Evolutionary conservation across 768 basidiomycete species (phyloP).

Genomic region (Leccinum olivaceopallidum): DNA sequence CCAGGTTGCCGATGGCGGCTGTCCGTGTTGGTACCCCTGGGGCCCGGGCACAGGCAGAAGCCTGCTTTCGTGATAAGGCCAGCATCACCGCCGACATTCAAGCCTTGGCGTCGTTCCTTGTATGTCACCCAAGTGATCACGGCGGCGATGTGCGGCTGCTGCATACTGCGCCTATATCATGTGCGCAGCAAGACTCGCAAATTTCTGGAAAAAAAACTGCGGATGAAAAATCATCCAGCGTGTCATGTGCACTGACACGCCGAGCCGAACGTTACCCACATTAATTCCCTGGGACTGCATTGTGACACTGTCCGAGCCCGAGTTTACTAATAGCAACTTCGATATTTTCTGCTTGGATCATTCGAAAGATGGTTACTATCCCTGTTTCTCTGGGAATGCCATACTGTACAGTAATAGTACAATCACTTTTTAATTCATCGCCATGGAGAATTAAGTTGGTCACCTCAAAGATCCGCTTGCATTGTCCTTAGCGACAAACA

Average conservation of each 20-base stretch:
- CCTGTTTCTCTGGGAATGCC: neutral
- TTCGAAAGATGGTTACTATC: neutral
- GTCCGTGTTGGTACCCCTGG: neutral
- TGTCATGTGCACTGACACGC: neutral
- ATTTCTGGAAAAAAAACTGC: neutral
- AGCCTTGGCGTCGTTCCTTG: no score
- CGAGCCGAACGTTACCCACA: neutral
- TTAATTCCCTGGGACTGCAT: neutral
- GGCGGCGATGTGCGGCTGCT: neutral
- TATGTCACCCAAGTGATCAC: neutral
- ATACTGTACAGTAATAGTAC: no score
- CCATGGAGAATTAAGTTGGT: neutral
- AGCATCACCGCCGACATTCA: neutral
- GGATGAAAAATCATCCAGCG: neutral
- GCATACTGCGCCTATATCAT: neutral
- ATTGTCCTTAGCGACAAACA: neutral
- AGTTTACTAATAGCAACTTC: neutral
- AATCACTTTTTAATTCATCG: neutral
- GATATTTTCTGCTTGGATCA: neutral
- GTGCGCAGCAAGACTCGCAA: neutral
- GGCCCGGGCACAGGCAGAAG: no score
- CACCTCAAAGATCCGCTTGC: neutral
- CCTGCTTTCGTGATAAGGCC: neutral
- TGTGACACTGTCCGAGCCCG: no score
- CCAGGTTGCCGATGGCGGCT: neutral